Evolutionary conservation across 2,329 filamentous ascomycete species (phyloP), one percentile per base, ranked within the genome.

Genomic region (Akanthomyces lecanii): DNA sequence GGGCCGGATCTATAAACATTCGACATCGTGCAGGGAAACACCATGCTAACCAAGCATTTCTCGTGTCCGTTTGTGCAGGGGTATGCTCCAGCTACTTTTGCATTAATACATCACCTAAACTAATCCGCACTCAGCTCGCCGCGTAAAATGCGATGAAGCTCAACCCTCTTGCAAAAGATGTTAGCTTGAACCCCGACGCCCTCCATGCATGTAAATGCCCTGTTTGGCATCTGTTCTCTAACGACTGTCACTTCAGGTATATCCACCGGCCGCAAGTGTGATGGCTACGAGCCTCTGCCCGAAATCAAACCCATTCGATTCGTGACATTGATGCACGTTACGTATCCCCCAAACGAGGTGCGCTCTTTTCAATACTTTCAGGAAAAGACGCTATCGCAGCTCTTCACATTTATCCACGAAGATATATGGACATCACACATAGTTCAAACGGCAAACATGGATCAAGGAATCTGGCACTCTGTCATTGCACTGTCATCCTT

Each of bases 101-200:
- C 30, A 25, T 11, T 10, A 14, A 42, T 14, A n/a, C 23, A n/a
- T n/a, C 14, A 18, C 23, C 25, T 50, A 21, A 44, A 45, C 50
- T 61, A 38, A 61, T 45, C 12, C 30, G 36, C 14, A 18, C 30
- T 11, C 38, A 63, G 62, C 54, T 14, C 54, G 62, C 14, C 55
- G 55, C 14, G 55, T 63, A 14, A 63, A 63, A 28, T 63, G 62
- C 42, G 62, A 63, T 25, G 62, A 63, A 50, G 54, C 30, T 40
- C 62, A 60, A 25, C 62, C 62, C 21, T 56, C 55, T 18, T 63
- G 55, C 44, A 59, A 60, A 63, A 45, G 62, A 63, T 63, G 62
- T 63, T 59, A 59, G 56, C 36, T 12, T 44, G 14, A 30, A 40
- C 10, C 30, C 28, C 18, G 10, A 36, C 10, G 2, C 33, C 12